Evolutionary conservation across 164 flowering plant species (phyloP).

Genomic region (Berberis thunbergii): DNA sequence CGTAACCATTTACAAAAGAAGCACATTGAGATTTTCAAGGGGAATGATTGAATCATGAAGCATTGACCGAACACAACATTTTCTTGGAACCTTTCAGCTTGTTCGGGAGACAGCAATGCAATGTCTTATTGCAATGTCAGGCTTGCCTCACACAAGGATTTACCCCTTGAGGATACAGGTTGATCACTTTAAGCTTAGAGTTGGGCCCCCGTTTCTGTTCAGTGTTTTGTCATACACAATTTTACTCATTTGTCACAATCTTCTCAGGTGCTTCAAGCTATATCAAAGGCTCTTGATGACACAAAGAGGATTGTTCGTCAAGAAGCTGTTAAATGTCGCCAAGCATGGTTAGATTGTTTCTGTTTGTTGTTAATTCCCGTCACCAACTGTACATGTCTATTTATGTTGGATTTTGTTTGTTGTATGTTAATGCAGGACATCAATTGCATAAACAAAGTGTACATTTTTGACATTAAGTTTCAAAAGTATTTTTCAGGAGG

Average conservation of each 20-base stretch:
- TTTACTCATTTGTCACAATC: not conserved
- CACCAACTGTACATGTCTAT: not conserved
- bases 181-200: not conserved
- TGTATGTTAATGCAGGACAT: not conserved
- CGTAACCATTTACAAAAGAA: no score
- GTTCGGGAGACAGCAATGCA: conserved; percentile 92
- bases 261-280: conserved; percentile 49
- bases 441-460: no score
- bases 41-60: not conserved
- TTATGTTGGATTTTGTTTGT: not conserved
- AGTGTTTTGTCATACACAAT: not conserved
- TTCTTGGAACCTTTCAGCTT: conserved; percentile 35
- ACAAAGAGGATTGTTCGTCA: conserved; percentile 77
- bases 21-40: no score
- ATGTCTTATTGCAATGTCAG: conserved; percentile 74
- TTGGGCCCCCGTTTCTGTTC: not conserved
- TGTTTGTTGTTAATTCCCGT: not conserved
- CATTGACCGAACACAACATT: not conserved
- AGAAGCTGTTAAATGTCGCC: conserved; percentile 88
- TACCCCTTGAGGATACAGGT: conserved; percentile 81
- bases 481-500: no score
- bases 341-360: conserved; percentile 57
- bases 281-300: conserved; percentile 78
- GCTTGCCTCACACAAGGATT: conserved; percentile 56
- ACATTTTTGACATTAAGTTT: no score